Evolutionary conservation across 2,329 filamentous ascomycete genomes (phyloP).

Genomic region (Lasiodiplodia gonubiensis): DNA sequence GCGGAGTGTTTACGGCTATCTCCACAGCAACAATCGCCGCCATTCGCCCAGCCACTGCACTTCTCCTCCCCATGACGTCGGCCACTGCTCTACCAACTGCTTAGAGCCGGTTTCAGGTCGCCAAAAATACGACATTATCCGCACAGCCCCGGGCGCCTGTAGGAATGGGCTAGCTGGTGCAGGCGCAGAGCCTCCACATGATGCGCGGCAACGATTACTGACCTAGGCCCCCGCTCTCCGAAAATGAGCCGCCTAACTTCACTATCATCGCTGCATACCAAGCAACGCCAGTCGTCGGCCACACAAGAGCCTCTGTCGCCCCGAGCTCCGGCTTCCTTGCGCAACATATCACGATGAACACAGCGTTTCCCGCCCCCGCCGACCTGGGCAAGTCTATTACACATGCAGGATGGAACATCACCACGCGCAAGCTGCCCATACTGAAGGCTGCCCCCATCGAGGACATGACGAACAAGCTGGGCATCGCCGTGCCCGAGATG

Average conservation of each 20-base stretch:
- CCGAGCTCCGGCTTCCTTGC: neutral
- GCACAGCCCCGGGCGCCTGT: neutral
- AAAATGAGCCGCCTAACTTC: constrained; percentile 25
- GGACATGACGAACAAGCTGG: constrained; percentile 75
- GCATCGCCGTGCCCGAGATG: constrained; percentile 95
- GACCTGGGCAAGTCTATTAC: constrained; percentile 43
- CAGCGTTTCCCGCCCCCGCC: constrained; percentile 30
- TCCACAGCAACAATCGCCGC: constrained; percentile 28
- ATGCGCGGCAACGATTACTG: constrained; percentile 18
- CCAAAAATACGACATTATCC: neutral
- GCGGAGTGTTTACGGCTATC: constrained; percentile 27
- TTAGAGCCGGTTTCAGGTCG: neutral
- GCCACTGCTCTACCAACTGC: neutral
- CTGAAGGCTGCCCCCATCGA: constrained; percentile 91
- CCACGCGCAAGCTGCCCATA: constrained; percentile 89
- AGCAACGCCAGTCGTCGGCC: neutral
- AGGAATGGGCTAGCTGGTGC: neutral
- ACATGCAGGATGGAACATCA: constrained; percentile 69
- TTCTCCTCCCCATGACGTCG: neutral
- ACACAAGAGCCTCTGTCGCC: no score
- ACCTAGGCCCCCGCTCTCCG: constrained; percentile 11
- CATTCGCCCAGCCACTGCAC: neutral
- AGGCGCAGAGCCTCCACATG: constrained; percentile 13
- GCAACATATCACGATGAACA: neutral
- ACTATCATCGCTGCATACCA: neutral